These are phyloP conservation scores for Penicillium ucsense DNA, from an alignment of 495 filamentous ascomycete genomes.

Conservation along the genomic window DNA sequence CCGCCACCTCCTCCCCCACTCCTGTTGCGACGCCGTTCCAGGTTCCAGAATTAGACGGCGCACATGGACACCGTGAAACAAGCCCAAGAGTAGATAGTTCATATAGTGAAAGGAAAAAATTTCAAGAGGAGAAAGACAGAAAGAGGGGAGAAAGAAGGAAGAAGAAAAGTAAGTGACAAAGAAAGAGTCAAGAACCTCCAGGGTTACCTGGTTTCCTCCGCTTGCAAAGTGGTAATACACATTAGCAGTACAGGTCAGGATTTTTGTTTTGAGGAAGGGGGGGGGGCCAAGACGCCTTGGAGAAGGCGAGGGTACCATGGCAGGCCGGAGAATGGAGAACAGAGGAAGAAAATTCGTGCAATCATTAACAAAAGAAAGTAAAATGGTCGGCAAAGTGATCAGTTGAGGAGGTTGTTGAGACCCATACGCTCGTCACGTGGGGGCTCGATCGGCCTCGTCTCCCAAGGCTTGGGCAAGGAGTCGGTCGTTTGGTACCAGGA, in stretches of 20 bases:
- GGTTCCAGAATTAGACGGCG: not conserved
- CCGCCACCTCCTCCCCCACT: not conserved
- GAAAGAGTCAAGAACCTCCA: not conserved
- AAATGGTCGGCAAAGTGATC: conserved; percentile 3
- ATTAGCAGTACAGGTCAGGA: conserved; percentile 26
- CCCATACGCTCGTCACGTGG: conserved; percentile 39
- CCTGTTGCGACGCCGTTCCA: conserved; percentile 1
- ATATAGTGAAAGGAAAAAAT: no score
- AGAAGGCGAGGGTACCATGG: conserved; percentile 13
- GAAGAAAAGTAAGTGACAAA: conserved; percentile 3
- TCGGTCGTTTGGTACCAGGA: conserved; percentile 23
- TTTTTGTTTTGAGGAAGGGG: conserved; percentile 2
- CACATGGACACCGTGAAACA: not conserved
- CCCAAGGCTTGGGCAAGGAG: conserved; percentile 15
- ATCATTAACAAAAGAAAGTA: conserved; percentile 8
- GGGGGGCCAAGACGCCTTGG: not conserved
- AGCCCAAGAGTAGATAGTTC: not conserved
- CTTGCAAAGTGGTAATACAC: conserved; percentile 22
- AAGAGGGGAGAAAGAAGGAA: conserved; percentile 1
- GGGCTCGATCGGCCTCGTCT: conserved; percentile 12
- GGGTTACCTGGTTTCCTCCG: no score
- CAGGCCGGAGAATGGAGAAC: conserved; percentile 10
- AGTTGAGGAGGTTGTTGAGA: conserved; percentile 31
- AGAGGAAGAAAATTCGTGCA: conserved; percentile 16
- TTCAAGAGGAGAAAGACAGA: not conserved